Base-by-base conservation (phyloP, 176 grass and related monocot species). In the Pharus latifolius region DNA sequence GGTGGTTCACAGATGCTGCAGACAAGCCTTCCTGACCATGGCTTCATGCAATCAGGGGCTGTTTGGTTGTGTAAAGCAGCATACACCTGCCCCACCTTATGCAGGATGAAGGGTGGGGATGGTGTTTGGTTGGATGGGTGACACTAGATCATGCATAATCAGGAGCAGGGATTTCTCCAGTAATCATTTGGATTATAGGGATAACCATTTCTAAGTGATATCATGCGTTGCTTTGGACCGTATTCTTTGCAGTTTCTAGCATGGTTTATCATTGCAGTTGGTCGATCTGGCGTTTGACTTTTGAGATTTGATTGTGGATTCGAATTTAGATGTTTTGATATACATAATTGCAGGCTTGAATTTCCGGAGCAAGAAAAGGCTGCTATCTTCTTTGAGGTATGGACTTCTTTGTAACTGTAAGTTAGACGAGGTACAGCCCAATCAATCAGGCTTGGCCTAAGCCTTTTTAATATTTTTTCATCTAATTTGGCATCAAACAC, bases 311-410 rank as follows among this genome's bases (percentile, higher is more conserved):
- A 5, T 60, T 38, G 4, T 38, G 35, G 35, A 69, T 58, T 63
- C 31, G 48, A 40, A 69, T 62, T 63, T 69, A 60, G 12, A 42
- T 62, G 24, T 74, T 69, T 71, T 87, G 15, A 79, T 61, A 63
- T 11, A 24, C 29, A 69, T 78, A 22, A 73, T 67, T 84, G 31
- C 81, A 98, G 94, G 94, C 66, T 88, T 83, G 94, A 98, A 75
- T 98, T 98, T 78, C 60, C 63, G 3, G 81, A 93, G 59, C 74
- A 91, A 70, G 89, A 98, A 53, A 98, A 90, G 68, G 53, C 80
- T 22, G 70, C 66, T 78, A 90, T 98, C 73, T 86, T 98, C 66
- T 85, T 84, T 58, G 89, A 98, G 89, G 94, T 98, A 85, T 49
- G 31, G 1, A 49, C 23, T 69, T 70, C 25, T 67, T 38, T 69